Evolutionary conservation across 1,284 basidiomycete species (phyloP).

Genomic region (Trametes sp.): DNA sequence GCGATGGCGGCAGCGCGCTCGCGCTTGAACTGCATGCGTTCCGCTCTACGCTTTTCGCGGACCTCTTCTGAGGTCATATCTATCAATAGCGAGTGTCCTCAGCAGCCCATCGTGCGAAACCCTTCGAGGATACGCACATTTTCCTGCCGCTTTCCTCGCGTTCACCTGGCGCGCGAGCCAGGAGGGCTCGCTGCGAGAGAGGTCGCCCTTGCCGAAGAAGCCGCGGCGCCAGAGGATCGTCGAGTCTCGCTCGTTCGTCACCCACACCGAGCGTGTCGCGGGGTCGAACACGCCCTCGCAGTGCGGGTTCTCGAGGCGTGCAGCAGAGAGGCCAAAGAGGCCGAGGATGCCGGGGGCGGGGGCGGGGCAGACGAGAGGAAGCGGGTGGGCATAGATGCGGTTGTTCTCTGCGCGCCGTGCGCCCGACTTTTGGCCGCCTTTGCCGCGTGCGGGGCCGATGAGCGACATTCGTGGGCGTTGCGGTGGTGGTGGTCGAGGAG

Average conservation of each 20-base stretch:
- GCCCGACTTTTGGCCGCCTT: conserved; percentile 55
- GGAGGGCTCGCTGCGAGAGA: conserved; percentile 93
- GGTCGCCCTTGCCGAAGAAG: conserved; percentile 96
- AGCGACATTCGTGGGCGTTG: conserved; percentile 49
- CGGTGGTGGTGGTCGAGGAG: neutral
- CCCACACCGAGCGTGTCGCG: conserved; percentile 83
- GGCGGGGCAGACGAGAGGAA: conserved; percentile 64
- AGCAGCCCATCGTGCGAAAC: too few relatives aligned
- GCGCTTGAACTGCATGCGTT: conserved; percentile 90
- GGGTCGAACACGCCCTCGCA: conserved; percentile 78
- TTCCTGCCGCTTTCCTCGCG: conserved; percentile 58
- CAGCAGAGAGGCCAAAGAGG: conserved; percentile 58
- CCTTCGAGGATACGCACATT: too few relatives aligned
- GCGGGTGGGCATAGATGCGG: conserved; percentile 67
- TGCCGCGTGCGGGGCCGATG: conserved; percentile 48
- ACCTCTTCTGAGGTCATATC: conserved; percentile 87
- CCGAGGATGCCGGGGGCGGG: conserved; percentile 54
- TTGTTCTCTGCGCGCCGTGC: conserved; percentile 68
- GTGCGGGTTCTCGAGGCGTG: conserved; percentile 63
- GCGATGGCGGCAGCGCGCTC: conserved; percentile 86
- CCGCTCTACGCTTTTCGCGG: conserved; percentile 82
- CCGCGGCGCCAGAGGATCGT: conserved; percentile 87
- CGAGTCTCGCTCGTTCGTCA: conserved; percentile 67
- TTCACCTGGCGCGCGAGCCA: conserved; percentile 86
- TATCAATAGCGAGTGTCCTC: conserved; percentile 39